Conservation (phyloP, 257 asterid genomes). For the Gardenia jasminoides region DNA sequence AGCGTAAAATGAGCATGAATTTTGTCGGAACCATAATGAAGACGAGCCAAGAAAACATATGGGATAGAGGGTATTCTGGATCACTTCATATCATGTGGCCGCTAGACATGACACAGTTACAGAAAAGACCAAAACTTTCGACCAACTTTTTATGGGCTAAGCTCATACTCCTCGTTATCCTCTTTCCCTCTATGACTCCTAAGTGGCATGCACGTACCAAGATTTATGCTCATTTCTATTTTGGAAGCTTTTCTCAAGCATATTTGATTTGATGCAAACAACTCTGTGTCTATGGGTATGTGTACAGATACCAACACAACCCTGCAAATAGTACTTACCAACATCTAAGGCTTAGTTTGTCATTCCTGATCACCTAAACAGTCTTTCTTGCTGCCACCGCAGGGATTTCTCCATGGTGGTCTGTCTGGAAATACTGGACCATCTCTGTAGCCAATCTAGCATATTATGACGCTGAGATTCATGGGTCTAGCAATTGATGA, state of each 20-base stretch:
- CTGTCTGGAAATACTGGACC: background rate
- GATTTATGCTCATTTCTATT: background rate
- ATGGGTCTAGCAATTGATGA: background rate
- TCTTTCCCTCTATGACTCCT: background rate
- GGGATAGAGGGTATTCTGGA: background rate
- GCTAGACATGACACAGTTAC: background rate
- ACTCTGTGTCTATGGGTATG: background rate
- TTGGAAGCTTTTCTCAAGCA: background rate
- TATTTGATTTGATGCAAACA: background rate
- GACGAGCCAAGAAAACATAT: background rate
- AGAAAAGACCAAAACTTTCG: background rate
- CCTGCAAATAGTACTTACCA: background rate
- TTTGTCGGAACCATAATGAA: conserved; percentile 9
- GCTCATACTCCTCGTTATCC: background rate
- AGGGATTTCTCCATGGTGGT: background rate
- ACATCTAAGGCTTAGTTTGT: background rate
- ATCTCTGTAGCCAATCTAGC: background rate
- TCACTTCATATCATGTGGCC: background rate
- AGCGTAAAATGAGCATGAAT: conserved; percentile 5
- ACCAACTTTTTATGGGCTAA: background rate
- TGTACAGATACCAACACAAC: background rate
- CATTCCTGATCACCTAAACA: background rate
- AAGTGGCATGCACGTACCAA: conserved; percentile 11
- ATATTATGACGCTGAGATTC: background rate
- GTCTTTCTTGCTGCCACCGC: background rate